phyloP scores from a whole-genome alignment of 192 early-diverging fungal genomes.

The Coemansia sp. region DNA sequence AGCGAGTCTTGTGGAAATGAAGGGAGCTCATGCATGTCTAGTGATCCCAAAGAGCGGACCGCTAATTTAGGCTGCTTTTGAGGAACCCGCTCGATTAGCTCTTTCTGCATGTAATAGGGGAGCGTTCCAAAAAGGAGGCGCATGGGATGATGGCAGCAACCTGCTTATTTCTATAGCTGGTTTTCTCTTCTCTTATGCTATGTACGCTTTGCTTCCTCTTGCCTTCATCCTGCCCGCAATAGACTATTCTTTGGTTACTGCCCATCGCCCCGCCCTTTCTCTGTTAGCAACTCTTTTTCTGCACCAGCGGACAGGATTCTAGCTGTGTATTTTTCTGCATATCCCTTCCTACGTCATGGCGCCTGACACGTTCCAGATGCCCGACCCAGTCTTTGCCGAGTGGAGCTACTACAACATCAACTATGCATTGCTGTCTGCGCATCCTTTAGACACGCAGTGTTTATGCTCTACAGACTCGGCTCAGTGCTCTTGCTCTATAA shows the following conservation, averaged over 20 bases:
- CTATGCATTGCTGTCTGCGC: slow-evolving; percentile 22
- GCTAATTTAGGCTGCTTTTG: not conserved
- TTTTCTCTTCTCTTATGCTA: slow-evolving; percentile 1
- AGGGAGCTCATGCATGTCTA: not conserved
- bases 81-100: not conserved
- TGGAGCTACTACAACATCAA: slow-evolving; percentile 48
- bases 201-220: not conserved
- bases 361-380: slow-evolving; percentile 20
- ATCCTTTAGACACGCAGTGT: slow-evolving; percentile 14
- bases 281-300: not conserved
- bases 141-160: slow-evolving; percentile 11
- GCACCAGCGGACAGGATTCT: not conserved
- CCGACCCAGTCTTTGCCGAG: slow-evolving; percentile 45
- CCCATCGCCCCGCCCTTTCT: not conserved
- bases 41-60: not conserved
- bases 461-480: slow-evolving; percentile 6
- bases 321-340: not conserved
- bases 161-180: not conserved
- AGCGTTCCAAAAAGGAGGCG: slow-evolving; percentile 16
- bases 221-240: slow-evolving; percentile 1
- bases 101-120: not conserved
- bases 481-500: slow-evolving; percentile 3
- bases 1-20: not conserved
- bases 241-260: not conserved
- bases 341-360: not conserved